These are phyloP conservation scores for Tricladium varicosporioides DNA, from an alignment of 2,329 filamentous ascomycete species.

Conservation along the genomic window DNA sequence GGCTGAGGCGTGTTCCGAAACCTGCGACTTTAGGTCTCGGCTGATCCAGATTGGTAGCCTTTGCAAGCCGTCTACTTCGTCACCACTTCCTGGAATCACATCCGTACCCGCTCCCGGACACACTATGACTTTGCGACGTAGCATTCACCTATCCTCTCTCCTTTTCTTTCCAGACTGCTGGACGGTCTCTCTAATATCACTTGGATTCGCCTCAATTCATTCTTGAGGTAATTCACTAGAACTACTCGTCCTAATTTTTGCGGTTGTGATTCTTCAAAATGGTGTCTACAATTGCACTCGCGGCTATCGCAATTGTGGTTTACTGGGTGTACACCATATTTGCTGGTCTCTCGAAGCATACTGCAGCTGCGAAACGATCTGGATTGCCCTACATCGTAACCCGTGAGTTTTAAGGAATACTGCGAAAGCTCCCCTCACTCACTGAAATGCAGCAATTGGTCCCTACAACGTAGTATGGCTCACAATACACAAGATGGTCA, in stretches of 20 bases:
- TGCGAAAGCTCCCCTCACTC: background rate
- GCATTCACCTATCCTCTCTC: background rate
- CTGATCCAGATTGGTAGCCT: background rate
- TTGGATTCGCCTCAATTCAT: background rate
- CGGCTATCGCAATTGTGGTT: slow-evolving; percentile 17
- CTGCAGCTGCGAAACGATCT: slow-evolving; percentile 48
- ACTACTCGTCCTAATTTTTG: background rate
- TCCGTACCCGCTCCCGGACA: too few relatives aligned
- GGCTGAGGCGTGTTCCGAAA: background rate
- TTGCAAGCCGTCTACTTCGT: too few relatives aligned
- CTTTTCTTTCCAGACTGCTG: slow-evolving; percentile 7
- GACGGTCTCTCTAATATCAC: background rate
- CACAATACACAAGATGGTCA: slow-evolving; percentile 51
- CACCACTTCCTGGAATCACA: background rate
- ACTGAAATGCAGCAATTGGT: slow-evolving; percentile 41
- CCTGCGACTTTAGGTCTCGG: background rate
- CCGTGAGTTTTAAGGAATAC: slow-evolving; percentile 44
- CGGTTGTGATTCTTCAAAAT: slow-evolving; percentile 11
- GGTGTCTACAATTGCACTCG: slow-evolving; percentile 22
- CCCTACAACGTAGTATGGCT: slow-evolving; percentile 55
- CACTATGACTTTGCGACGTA: background rate
- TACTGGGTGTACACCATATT: slow-evolving; percentile 26
- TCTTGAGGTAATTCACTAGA: background rate
- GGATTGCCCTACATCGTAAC: slow-evolving; percentile 52
- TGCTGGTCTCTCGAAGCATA: slow-evolving; percentile 42